These are phyloP conservation scores for Cucurbitaria berberidis DNA, from an alignment of 2,329 filamentous ascomycete genomes.

Conservation along the genomic window DNA sequence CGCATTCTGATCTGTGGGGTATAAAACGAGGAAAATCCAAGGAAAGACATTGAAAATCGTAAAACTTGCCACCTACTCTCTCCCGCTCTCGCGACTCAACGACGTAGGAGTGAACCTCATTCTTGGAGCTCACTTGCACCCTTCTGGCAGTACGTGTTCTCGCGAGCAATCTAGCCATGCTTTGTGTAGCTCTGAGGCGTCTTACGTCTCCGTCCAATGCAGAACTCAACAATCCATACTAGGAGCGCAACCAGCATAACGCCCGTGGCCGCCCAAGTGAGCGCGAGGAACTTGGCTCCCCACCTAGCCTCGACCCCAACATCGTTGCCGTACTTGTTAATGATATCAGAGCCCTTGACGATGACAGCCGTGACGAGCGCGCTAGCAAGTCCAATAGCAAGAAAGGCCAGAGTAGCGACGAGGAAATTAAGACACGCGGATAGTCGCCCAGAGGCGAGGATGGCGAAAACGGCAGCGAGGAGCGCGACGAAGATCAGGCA, in stretches of 20 bases:
- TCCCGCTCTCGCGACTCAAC: not conserved
- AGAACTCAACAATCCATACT: conserved; percentile 40
- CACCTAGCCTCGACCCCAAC: conserved; percentile 58
- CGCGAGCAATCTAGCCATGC: conserved; percentile 19
- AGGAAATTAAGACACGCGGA: conserved; percentile 59
- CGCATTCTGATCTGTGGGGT: not conserved
- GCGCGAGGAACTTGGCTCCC: conserved; percentile 61
- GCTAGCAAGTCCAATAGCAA: conserved; percentile 72
- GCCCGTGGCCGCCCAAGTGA: conserved; percentile 65
- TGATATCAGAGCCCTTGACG: conserved; percentile 58
- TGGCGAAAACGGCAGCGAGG: conserved; percentile 52
- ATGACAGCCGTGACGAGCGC: conserved; percentile 72
- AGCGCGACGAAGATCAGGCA: conserved; percentile 59
- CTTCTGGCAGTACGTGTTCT: too few relatives aligned
- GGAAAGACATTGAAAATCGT: not conserved
- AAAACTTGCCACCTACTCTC: not conserved
- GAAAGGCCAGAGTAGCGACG: conserved; percentile 58
- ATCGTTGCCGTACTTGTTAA: conserved; percentile 60
- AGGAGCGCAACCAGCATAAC: conserved; percentile 50
- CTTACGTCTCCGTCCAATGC: conserved; percentile 28
- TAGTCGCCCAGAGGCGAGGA: conserved; percentile 55
- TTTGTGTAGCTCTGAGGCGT: conserved; percentile 22
- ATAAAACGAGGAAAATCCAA: not conserved
- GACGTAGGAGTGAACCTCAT: not conserved
- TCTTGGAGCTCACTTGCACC: too few relatives aligned